A percentile compares a stretch with the other conserved stretches of the same genome.
phyloP scores from a whole-genome alignment of 1,284 basidiomycete species.

The Retiboletus flavoniger region DNA sequence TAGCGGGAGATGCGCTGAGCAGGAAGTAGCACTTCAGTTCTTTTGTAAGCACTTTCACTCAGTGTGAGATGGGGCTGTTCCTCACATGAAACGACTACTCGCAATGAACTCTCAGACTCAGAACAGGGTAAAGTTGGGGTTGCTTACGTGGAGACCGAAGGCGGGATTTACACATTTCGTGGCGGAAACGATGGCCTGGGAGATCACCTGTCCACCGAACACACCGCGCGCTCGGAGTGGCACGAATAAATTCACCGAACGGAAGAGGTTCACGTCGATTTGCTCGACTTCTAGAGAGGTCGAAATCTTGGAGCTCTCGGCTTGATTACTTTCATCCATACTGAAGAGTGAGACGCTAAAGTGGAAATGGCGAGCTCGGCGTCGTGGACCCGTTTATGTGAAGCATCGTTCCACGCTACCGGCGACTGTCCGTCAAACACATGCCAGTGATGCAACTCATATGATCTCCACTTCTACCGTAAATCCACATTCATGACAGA shows the following conservation, averaged over 20 bases:
- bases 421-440: neutral
- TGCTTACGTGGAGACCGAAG: conserved; percentile 68
- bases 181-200: conserved; percentile 80
- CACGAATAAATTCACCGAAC: conserved; percentile 70
- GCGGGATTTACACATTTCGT: conserved; percentile 67
- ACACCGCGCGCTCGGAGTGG: conserved; percentile 73
- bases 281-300: conserved; percentile 75
- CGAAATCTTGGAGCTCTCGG: conserved; percentile 61
- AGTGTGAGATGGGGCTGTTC: conserved; percentile 3
- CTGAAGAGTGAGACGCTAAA: neutral
- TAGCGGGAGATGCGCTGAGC: conserved; percentile 69
- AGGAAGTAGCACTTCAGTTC: conserved; percentile 74
- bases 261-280: conserved; percentile 74
- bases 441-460: conserved; percentile 33
- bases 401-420: neutral
- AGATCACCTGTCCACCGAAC: conserved; percentile 90
- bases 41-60: conserved; percentile 5
- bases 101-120: conserved; percentile 5
- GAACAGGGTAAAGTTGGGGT: neutral
- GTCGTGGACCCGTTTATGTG: neutral
- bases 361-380: neutral
- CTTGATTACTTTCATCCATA: conserved; percentile 42
- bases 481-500: conserved; percentile 85
- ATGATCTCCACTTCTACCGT: conserved; percentile 84
- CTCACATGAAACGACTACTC: conserved; percentile 69